Percentiles rank a stretch among this genome's conserved stretches.
These are phyloP conservation scores for Fragilaria radians DNA, from an alignment of 108 stramenopile genomes.

Conservation along the genomic window DNA sequence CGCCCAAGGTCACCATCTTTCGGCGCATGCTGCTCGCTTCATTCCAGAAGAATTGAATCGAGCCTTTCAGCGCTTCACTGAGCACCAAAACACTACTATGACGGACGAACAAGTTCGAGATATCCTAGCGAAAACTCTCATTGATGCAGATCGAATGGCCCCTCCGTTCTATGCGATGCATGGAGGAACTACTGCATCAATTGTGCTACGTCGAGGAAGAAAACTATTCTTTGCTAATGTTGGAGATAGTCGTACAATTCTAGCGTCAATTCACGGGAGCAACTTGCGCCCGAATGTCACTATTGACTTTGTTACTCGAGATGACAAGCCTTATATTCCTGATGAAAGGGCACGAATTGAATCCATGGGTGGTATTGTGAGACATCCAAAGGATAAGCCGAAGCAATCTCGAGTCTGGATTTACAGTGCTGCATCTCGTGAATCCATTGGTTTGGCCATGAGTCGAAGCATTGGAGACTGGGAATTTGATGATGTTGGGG, in stretches of 20 bases:
- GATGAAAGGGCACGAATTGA: conserved; percentile 58
- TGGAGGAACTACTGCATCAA: conserved; percentile 62
- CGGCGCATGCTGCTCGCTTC: conserved; percentile 34
- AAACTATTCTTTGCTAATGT: conserved; percentile 60
- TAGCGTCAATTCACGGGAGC: conserved; percentile 21
- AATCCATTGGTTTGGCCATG: conserved; percentile 55
- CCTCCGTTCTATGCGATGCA: conserved; percentile 27
- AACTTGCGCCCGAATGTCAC: conserved; percentile 14
- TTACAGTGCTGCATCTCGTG: conserved; percentile 12
- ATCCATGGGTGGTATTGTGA: conserved; percentile 47
- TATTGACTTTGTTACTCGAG: conserved; percentile 22
- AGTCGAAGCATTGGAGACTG: conserved; percentile 65
- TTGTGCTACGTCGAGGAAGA: conserved; percentile 35
- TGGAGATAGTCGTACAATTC: conserved; percentile 57
- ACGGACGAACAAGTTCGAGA: conserved; percentile 10
- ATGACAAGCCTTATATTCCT: conserved; percentile 55
- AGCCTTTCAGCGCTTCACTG: conserved; percentile 14
- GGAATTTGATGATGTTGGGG: conserved; percentile 55
- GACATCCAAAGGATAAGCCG: conserved; percentile 35
- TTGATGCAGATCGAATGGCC: conserved; percentile 39
- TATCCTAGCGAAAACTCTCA: conserved; percentile 32
- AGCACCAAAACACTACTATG: not conserved
- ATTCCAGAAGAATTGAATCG: conserved; percentile 36
- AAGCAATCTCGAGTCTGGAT: conserved; percentile 40
- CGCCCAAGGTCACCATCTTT: conserved; percentile 38